A percentile compares a stretch with the other conserved stretches of the same genome.
These are phyloP conservation scores for Suillus ampliporus DNA, from an alignment of 768 basidiomycete species.

Conservation along the genomic window DNA sequence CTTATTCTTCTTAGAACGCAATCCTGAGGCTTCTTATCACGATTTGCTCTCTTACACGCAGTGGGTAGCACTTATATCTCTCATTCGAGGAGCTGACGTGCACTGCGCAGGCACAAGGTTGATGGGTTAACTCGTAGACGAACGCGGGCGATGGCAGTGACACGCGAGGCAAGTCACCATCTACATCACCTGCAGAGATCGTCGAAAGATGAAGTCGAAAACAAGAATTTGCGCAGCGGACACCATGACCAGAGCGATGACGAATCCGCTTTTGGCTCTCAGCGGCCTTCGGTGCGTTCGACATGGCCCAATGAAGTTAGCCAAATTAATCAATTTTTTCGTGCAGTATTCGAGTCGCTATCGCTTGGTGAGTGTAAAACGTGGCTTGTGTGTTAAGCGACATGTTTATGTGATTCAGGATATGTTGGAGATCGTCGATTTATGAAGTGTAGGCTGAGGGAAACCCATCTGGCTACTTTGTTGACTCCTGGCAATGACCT, in stretches of 20 bases:
- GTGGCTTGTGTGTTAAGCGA: background rate
- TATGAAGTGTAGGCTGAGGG: background rate
- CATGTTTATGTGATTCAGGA: conserved; percentile 1
- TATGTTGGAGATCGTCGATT: background rate
- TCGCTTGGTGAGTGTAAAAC: background rate
- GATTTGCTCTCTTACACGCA: background rate
- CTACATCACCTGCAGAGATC: background rate
- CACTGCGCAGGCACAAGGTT: background rate
- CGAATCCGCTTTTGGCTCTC: background rate
- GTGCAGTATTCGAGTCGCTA: background rate
- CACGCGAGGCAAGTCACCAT: background rate
- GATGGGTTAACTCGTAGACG: background rate
- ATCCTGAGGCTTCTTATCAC: background rate
- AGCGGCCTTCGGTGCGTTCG: background rate
- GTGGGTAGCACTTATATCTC: background rate
- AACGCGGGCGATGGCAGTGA: background rate
- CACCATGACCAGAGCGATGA: background rate
- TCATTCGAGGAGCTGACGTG: background rate
- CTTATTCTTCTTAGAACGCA: background rate
- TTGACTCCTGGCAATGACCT: too few relatives aligned
- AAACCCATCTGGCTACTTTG: too few relatives aligned
- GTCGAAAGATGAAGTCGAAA: background rate
- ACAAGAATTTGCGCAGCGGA: background rate
- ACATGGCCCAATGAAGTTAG: background rate
- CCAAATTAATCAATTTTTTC: background rate